Percentiles rank a stretch among this genome's conserved stretches.
Conservation (phyloP, 495 filamentous ascomycete species). For the Penicillium samsonianum region DNA sequence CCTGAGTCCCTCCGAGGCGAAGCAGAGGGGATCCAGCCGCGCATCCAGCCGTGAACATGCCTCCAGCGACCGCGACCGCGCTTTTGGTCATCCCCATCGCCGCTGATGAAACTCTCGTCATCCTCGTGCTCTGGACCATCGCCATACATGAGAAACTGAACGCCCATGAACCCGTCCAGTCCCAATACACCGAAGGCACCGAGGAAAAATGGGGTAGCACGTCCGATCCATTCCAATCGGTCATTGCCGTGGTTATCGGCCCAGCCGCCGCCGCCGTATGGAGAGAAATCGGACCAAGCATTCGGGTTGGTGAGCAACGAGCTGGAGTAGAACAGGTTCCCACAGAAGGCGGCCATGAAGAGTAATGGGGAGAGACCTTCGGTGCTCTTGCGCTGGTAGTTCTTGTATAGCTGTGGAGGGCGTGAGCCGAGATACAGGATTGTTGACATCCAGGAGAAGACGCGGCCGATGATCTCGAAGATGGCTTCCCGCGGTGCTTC, state of each 20-base stretch:
- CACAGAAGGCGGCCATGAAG: slow-evolving; percentile 71
- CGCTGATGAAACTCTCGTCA: slow-evolving; percentile 22
- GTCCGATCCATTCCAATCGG: slow-evolving; percentile 57
- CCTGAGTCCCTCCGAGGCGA: slow-evolving; percentile 29
- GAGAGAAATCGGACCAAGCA: slow-evolving; percentile 60
- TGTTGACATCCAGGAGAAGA: slow-evolving; percentile 68
- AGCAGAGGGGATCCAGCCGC: slow-evolving; percentile 62
- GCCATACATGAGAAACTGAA: slow-evolving; percentile 66
- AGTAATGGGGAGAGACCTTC: slow-evolving; percentile 67
- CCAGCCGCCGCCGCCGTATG: slow-evolving; percentile 70
- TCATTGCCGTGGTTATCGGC: slow-evolving; percentile 60
- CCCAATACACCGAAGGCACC: slow-evolving; percentile 69
- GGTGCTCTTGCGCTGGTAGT: slow-evolving; percentile 65
- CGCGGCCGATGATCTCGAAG: slow-evolving; percentile 52
- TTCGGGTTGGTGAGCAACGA: slow-evolving; percentile 69
- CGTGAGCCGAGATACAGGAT: slow-evolving; percentile 69
- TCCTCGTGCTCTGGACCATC: slow-evolving; percentile 37
- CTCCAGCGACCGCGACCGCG: slow-evolving; percentile 51
- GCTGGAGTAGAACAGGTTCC: slow-evolving; percentile 71
- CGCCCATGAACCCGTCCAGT: slow-evolving; percentile 64
- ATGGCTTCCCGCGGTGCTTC: slow-evolving; percentile 28
- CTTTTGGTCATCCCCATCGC: slow-evolving; percentile 36
- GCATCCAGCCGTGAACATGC: slow-evolving; percentile 66
- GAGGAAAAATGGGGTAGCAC: slow-evolving; percentile 68
- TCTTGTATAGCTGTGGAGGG: slow-evolving; percentile 70